Conservation (phyloP, 768 basidiomycete genomes). For the Russula sp. region DNA sequence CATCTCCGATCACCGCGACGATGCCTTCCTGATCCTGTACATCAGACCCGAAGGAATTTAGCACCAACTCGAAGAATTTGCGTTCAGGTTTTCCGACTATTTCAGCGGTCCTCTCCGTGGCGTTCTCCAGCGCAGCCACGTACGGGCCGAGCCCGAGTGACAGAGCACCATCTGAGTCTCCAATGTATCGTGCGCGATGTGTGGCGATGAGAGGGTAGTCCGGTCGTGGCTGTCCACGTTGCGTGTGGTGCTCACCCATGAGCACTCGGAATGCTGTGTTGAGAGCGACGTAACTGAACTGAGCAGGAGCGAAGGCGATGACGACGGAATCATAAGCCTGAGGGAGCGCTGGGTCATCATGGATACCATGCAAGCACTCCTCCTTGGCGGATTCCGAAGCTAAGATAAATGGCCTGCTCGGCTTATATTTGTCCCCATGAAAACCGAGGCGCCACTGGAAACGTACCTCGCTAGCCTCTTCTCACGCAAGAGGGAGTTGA, state of each 20-base stretch:
- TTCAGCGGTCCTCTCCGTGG: slow-evolving; percentile 46
- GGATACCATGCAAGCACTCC: slow-evolving; percentile 32
- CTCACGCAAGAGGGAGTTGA: slow-evolving; percentile 45
- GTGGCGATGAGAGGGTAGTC: slow-evolving; percentile 52
- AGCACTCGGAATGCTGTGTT: slow-evolving; percentile 68
- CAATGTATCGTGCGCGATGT: slow-evolving; percentile 54
- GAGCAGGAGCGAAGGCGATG: slow-evolving; percentile 55
- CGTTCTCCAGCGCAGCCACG: slow-evolving; percentile 58
- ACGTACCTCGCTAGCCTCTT: slow-evolving; percentile 44
- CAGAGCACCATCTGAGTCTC: slow-evolving; percentile 45
- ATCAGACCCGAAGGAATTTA: slow-evolving; percentile 43
- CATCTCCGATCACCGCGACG: slow-evolving; percentile 64
- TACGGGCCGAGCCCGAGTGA: slow-evolving; percentile 73
- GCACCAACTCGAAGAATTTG: slow-evolving; percentile 56
- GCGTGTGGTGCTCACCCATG: slow-evolving; percentile 33
- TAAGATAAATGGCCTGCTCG: slow-evolving; percentile 38
- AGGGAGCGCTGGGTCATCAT: slow-evolving; percentile 28
- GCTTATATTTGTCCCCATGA: not conserved
- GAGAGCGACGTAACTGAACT: slow-evolving; percentile 53
- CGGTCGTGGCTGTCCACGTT: slow-evolving; percentile 4
- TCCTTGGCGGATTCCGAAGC: slow-evolving; percentile 35
- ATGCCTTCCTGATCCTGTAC: slow-evolving; percentile 32
- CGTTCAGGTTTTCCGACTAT: slow-evolving; percentile 64
- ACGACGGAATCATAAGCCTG: slow-evolving; percentile 54
- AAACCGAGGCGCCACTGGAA: not conserved